These are phyloP conservation scores for Ilyonectria robusta DNA, from an alignment of 2,329 filamentous ascomycete genomes.

Conservation along the genomic window DNA sequence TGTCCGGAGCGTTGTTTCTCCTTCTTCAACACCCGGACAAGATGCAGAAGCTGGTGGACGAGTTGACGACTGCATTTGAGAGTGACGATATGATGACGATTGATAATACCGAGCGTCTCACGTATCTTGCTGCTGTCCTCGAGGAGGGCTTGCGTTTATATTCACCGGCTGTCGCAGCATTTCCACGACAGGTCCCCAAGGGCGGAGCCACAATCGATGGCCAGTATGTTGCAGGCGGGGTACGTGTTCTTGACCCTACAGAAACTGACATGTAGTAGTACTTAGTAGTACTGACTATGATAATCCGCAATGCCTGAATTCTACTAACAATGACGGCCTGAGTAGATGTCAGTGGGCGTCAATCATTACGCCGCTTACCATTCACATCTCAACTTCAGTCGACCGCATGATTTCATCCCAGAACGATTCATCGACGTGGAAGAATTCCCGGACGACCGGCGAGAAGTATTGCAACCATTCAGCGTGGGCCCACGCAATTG, in stretches of 20 bases:
- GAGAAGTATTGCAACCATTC: slow-evolving; percentile 30
- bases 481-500: slow-evolving; percentile 31
- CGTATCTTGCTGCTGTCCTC: slow-evolving; percentile 24
- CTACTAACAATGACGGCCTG: slow-evolving; percentile 10
- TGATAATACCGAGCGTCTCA: slow-evolving; percentile 25
- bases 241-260: slow-evolving; percentile 13
- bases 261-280: background rate
- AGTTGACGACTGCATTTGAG: slow-evolving; percentile 13
- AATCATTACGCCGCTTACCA: slow-evolving; percentile 33
- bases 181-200: slow-evolving; percentile 24
- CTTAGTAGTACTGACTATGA: background rate
- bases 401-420: slow-evolving; percentile 26
- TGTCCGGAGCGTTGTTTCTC: slow-evolving; percentile 29
- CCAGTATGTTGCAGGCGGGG: slow-evolving; percentile 28
- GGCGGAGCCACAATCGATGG: slow-evolving; percentile 27
- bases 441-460: slow-evolving; percentile 23
- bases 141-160: slow-evolving; percentile 33
- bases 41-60: slow-evolving; percentile 24
- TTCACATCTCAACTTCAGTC: slow-evolving; percentile 25
- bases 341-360: slow-evolving; percentile 28
- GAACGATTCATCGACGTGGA: slow-evolving; percentile 25
- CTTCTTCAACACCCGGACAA: slow-evolving; percentile 16
- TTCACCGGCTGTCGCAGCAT: slow-evolving; percentile 29
- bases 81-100: slow-evolving; percentile 25
- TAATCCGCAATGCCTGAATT: background rate